Evolutionary conservation across 1,284 basidiomycete species (phyloP), one percentile per base, ranked within the genome.

Genomic region (Cutaneotrichosporon sp.): DNA sequence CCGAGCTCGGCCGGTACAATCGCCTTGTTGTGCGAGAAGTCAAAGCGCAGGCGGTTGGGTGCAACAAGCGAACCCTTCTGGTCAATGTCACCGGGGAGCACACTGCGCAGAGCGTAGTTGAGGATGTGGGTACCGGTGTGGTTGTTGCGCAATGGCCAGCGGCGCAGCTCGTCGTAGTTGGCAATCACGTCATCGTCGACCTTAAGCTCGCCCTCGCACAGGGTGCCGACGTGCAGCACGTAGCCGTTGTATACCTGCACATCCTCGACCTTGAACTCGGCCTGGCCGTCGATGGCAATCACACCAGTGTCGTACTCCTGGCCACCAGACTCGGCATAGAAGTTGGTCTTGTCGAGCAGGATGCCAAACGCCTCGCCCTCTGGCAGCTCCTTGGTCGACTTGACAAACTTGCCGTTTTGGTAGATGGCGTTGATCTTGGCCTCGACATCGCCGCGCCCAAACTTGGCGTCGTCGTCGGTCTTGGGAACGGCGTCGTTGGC

Each of bases 71-170:
- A 99, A 21, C 97, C 97, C 78, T 93, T 97, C 80, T 99, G 97
- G 80, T 99, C 95, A 65, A 98, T 90, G 76, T 98, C 95, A 76
- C 97, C 93, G 34, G 96, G 96, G 10, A 98, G 87, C 4, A 93
- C 86, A 77, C 98, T 95, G 36, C 97, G 90, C 5, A 99, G 86
- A 62, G 85, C 87, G 79, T 85, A 99, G 83, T 99, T 99, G 74
- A 99, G 90, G 70, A 99, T 96, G 80, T 99, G 97, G 0, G 97
- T 99, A 16, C 90, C 96, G 30, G 96, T 99, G 83, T 99, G 97
- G 77, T 99, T 99, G 82, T 94, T 98, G 66, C 94, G 88, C 65
- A 99, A 83, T 0, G 95, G 95, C 89, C 91, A 94, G 65, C 97
- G 87, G 58, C 96, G 91, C 51, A 93, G 86, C 90, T 91, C 89